phyloP scores from a whole-genome alignment of 306 rosid genomes.

The Rosa lucieae region DNA sequence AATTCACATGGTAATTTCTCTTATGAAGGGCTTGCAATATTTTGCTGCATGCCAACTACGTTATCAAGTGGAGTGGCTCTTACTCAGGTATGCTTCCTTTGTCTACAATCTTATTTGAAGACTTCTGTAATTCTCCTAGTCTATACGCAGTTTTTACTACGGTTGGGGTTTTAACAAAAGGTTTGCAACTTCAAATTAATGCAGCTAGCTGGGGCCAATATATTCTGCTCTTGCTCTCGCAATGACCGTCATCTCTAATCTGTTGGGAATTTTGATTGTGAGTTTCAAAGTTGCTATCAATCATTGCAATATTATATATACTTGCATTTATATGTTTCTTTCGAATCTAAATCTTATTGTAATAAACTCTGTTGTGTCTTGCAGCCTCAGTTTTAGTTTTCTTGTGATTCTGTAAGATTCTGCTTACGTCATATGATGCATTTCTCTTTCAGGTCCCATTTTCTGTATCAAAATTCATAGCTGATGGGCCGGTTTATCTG shows the following conservation, averaged over 20 bases:
- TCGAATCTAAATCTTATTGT: too few species aligned
- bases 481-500: too few species aligned
- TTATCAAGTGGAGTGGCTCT: constrained; percentile 97
- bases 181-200: constrained; percentile 32
- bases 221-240: constrained; percentile 94
- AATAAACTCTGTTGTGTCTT: too few species aligned
- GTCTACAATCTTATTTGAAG: constrained; percentile 4
- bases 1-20: constrained; percentile 7
- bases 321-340: background rate
- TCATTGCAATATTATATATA: constrained; percentile 21
- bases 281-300: constrained; percentile 35
- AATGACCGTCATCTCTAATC: constrained; percentile 84
- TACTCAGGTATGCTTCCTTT: constrained; percentile 55
- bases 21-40: constrained; percentile 77
- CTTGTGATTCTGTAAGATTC: too few species aligned
- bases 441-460: too few species aligned
- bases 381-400: too few species aligned
- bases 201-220: constrained; percentile 97
- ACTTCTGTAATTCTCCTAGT: constrained; percentile 14
- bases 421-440: too few species aligned
- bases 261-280: constrained; percentile 82
- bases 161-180: constrained; percentile 24
- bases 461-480: too few species aligned
- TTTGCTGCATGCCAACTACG: constrained; percentile 96
- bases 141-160: constrained; percentile 1